phyloP scores from a whole-genome alignment of 2,329 filamentous ascomycete genomes.

The Cladosporium colombiae region DNA sequence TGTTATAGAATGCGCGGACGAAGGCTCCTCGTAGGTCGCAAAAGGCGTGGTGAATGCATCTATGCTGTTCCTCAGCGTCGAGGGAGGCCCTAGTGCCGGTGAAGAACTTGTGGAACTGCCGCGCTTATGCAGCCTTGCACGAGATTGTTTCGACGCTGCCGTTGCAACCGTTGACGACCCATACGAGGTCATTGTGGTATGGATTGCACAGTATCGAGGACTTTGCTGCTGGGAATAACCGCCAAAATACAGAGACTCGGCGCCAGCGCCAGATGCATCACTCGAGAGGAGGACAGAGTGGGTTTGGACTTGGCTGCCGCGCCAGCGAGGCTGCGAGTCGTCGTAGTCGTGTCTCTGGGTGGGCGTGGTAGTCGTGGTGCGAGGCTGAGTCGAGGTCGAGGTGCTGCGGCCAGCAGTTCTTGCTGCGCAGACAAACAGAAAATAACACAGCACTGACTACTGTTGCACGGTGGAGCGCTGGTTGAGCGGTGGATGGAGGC shows the following conservation, averaged over 20 bases:
- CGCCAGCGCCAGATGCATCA: slow-evolving; percentile 17
- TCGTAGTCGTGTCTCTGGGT: background rate
- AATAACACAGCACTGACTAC: background rate
- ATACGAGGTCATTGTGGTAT: slow-evolving; percentile 17
- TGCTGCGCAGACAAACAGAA: background rate
- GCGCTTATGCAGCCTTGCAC: slow-evolving; percentile 36
- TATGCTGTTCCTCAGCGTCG: slow-evolving; percentile 25
- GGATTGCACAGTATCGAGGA: background rate
- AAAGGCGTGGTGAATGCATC: slow-evolving; percentile 34
- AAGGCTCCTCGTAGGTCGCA: slow-evolving; percentile 35
- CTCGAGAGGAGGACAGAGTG: background rate
- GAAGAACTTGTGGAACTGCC: slow-evolving; percentile 32
- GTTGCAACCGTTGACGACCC: slow-evolving; percentile 4
- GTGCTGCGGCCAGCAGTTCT: slow-evolving; percentile 6
- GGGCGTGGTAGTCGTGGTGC: background rate
- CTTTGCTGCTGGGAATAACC: background rate
- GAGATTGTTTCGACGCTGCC: slow-evolving; percentile 10
- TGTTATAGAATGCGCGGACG: slow-evolving; percentile 21
- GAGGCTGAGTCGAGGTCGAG: slow-evolving; percentile 15
- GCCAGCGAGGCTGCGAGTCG: slow-evolving; percentile 8
- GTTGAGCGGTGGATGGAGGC: background rate
- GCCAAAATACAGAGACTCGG: slow-evolving; percentile 6
- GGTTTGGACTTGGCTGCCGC: slow-evolving; percentile 2
- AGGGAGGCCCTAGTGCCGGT: slow-evolving; percentile 26
- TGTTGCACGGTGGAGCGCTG: slow-evolving; percentile 3